Evolutionary conservation across 2,329 filamentous ascomycete species (phyloP).

Genomic region (Colletotrichum falcatum): DNA sequence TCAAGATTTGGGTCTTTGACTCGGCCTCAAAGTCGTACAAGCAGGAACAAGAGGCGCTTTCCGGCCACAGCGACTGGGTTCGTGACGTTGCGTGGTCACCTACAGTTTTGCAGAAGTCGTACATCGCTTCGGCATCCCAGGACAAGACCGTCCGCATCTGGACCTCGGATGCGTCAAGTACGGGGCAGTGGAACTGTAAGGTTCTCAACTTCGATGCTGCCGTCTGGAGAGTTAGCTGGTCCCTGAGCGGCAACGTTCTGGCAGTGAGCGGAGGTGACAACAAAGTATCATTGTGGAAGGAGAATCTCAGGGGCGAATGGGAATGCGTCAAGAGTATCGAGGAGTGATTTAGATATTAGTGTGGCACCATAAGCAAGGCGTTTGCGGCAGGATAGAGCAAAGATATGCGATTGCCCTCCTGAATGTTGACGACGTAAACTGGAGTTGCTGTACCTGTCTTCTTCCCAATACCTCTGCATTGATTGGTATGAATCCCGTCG

Average conservation of each 20-base stretch:
- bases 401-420: constrained; percentile 4
- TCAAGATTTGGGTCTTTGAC: constrained; percentile 94
- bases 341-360: constrained; percentile 65
- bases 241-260: constrained; percentile 93
- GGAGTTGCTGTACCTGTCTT: background rate
- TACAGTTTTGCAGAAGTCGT: constrained; percentile 93
- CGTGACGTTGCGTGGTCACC: constrained; percentile 97
- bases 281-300: constrained; percentile 98
- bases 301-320: constrained; percentile 96
- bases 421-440: constrained; percentile 3
- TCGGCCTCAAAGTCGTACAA: constrained; percentile 70
- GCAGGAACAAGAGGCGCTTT: constrained; percentile 72
- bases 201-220: constrained; percentile 88
- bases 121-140: constrained; percentile 95
- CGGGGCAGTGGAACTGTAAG: constrained; percentile 85
- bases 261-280: constrained; percentile 96
- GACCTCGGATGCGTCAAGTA: constrained; percentile 78
- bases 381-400: constrained; percentile 48
- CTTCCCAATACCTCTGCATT: background rate
- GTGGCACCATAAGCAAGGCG: constrained; percentile 49
- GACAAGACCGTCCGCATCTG: constrained; percentile 98
- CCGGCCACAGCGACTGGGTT: constrained; percentile 95
- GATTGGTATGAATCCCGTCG: background rate
- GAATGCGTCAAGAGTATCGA: constrained; percentile 97
- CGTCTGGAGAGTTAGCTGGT: constrained; percentile 98